Base-by-base conservation (phyloP, 768 basidiomycete genomes). In the Sporobolomyces roseus region DNA sequence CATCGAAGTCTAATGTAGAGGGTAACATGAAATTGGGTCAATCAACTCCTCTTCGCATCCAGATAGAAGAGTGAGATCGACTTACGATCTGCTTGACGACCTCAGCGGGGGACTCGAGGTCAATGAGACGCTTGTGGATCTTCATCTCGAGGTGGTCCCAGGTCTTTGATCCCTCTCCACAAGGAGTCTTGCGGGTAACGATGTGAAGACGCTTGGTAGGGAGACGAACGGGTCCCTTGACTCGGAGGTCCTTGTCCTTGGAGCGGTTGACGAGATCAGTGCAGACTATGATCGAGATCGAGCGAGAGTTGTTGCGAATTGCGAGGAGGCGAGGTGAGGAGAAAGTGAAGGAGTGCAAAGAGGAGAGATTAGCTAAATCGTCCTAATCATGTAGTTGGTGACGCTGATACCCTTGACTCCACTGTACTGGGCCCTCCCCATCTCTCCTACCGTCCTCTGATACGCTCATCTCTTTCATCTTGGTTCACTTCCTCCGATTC, bases 121-220 rank as follows among this genome's bases (percentile, higher is more conserved):
- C 96, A 78, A 99, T 98, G 80, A 99, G 85, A 78, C 96, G 90
- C 84, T 99, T 99, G 88, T 99, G 94, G 71, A 99, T 84, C 84
- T 93, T 93, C 83, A 99, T 88, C 83, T 99, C 94, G 82, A 93
- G 98, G 77, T 91, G 87, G 82, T 99, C 96, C 96, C 96, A 99
- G 79, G 96, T 99, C 88, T 99, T 99, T 76, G 96, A 97, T 84
- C 96, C 96, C 82, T 98, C 96, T 91, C 96, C 96, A 79, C 96
- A 98, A 81, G 96, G 90, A 91, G 96, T 94, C 82, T 99, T 99
- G 79, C 96, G 90, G 82, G 94, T 99, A 81, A 93, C 96, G 84
- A 98, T 93, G 82, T 91, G 93, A 78, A 99, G 87, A 79, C 93
- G 88, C 84, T 98, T 98, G 81, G 96, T 99, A 72, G 96, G 96